These are phyloP conservation scores for Lachnellula willkommii DNA, from an alignment of 2,329 filamentous ascomycete genomes.

Conservation along the genomic window DNA sequence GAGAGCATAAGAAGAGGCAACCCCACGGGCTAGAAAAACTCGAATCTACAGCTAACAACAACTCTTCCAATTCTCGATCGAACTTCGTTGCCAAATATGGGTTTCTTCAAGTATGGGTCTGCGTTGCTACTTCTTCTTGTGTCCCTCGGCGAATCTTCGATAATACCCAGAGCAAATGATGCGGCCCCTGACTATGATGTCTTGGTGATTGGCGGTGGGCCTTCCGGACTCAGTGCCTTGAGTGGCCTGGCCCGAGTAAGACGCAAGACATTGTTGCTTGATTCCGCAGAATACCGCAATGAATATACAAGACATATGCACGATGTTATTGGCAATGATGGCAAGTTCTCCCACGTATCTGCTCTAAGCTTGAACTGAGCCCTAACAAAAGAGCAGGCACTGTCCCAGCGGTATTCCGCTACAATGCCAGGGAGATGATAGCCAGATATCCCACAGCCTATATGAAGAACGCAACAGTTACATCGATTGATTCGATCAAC, in stretches of 20 bases:
- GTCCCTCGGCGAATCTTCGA: background rate
- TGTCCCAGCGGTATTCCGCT: constrained; percentile 29
- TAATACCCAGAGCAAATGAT: background rate
- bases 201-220: constrained; percentile 35
- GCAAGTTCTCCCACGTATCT: background rate
- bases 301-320: constrained; percentile 39
- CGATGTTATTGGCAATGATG: constrained; percentile 37
- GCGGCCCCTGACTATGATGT: constrained; percentile 22
- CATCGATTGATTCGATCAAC: constrained; percentile 27
- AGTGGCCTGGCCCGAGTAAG: constrained; percentile 34
- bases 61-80: background rate
- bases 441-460: constrained; percentile 44
- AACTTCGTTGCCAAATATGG: background rate
- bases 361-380: constrained; percentile 5
- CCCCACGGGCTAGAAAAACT: too few relatives aligned
- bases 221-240: constrained; percentile 39
- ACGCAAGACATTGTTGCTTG: constrained; percentile 38
- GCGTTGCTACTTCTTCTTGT: background rate
- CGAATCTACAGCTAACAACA: too few relatives aligned
- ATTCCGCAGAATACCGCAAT: constrained; percentile 40
- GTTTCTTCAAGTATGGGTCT: background rate
- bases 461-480: constrained; percentile 49
- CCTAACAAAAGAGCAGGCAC: constrained; percentile 27
- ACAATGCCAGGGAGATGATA: constrained; percentile 40
- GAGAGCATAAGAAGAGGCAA: too few relatives aligned